phyloP scores from a whole-genome alignment of 1,284 basidiomycete genomes.

The Fomes fomentarius region DNA sequence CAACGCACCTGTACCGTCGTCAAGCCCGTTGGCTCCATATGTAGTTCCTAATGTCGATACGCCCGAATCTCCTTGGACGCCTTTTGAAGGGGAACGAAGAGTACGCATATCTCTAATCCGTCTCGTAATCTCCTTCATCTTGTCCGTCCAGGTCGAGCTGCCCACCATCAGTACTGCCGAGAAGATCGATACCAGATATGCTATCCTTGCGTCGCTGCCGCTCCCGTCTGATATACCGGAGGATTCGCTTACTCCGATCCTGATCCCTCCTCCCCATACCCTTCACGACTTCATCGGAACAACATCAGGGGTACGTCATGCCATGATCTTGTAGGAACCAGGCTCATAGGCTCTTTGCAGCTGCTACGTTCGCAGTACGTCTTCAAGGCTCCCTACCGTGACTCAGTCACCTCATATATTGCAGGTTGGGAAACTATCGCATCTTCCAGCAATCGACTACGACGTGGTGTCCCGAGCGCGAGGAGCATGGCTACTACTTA shows the following conservation, averaged over 20 bases:
- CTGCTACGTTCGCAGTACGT: constrained; percentile 54
- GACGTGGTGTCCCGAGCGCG: constrained; percentile 74
- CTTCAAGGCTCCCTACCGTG: neutral
- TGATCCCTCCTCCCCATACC: constrained; percentile 62
- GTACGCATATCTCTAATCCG: neutral
- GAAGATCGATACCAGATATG: constrained; percentile 54
- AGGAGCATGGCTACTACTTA: constrained; percentile 79
- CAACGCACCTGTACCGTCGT: neutral
- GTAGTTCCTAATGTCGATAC: constrained; percentile 9
- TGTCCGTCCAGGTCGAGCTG: constrained; percentile 4
- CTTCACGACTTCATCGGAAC: constrained; percentile 72
- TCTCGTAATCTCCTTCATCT: neutral
- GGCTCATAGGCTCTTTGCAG: constrained; percentile 4
- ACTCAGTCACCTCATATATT: constrained; percentile 12
- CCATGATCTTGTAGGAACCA: neutral
- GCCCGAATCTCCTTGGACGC: constrained; percentile 16
- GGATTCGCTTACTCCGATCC: constrained; percentile 65
- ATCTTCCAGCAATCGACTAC: constrained; percentile 69
- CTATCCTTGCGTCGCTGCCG: constrained; percentile 58
- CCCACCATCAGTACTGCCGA: constrained; percentile 44
- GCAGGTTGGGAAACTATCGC: constrained; percentile 65
- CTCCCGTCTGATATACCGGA: constrained; percentile 63
- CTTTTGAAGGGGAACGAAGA: constrained; percentile 9
- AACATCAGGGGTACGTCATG: constrained; percentile 53
- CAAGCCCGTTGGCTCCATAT: constrained; percentile 8